These are phyloP conservation scores for Paecilomyces sp. DNA, from an alignment of 2,329 filamentous ascomycete species.

Conservation along the genomic window DNA sequence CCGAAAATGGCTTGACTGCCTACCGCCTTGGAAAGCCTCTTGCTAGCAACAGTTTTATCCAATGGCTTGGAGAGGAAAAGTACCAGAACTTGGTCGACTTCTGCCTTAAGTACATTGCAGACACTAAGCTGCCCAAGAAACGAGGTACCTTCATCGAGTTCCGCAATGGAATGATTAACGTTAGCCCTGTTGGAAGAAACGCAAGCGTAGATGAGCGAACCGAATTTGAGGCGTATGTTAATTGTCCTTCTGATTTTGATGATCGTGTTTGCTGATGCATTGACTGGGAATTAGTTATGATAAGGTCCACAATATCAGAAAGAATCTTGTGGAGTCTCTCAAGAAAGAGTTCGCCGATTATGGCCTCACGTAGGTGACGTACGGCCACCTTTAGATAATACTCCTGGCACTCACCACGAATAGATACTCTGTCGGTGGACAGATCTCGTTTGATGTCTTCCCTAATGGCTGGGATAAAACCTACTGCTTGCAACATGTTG, in stretches of 20 bases:
- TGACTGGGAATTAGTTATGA: constrained; percentile 52
- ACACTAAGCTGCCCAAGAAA: constrained; percentile 56
- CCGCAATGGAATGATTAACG: constrained; percentile 60
- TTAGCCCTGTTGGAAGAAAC: constrained; percentile 66
- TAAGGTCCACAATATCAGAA: constrained; percentile 66
- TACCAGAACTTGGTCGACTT: constrained; percentile 57
- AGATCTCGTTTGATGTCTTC: constrained; percentile 98
- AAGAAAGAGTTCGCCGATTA: constrained; percentile 75
- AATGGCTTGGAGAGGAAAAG: constrained; percentile 78
- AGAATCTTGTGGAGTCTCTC: constrained; percentile 67
- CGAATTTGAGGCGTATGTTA: constrained; percentile 60
- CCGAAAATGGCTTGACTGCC: constrained; percentile 92
- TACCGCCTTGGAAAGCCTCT: constrained; percentile 74
- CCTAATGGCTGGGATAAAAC: constrained; percentile 98
- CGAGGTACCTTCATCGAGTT: constrained; percentile 62
- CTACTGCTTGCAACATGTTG: constrained; percentile 84
- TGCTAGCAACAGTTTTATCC: constrained; percentile 77
- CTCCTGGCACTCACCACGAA: constrained; percentile 2
- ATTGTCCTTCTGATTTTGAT: background rate
- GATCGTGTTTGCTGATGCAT: background rate
- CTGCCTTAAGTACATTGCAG: constrained; percentile 54
- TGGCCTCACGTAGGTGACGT: constrained; percentile 65
- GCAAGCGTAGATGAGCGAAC: constrained; percentile 71
- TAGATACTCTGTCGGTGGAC: constrained; percentile 88
- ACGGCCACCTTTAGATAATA: constrained; percentile 1